These are phyloP conservation scores for Trichoderma parareesei DNA, from an alignment of 495 filamentous ascomycete species.

Conservation along the genomic window DNA sequence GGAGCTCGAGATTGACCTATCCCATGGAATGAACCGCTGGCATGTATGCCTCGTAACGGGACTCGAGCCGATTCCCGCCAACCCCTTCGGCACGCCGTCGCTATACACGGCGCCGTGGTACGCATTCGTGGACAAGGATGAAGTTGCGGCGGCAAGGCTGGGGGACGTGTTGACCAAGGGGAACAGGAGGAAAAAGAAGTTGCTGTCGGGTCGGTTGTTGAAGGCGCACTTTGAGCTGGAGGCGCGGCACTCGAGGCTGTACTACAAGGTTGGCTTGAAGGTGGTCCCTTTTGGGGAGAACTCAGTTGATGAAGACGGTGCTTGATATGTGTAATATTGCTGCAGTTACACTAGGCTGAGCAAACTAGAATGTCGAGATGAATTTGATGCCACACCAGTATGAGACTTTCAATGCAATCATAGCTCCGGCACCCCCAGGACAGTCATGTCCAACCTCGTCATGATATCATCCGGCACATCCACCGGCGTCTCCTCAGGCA, in stretches of 20 bases:
- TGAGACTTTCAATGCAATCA: background rate
- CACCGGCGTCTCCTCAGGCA: constrained; percentile 42
- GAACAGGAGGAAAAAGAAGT: background rate
- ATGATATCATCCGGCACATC: constrained; percentile 24
- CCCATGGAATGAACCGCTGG: background rate
- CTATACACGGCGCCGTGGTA: background rate
- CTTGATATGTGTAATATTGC: background rate
- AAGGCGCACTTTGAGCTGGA: background rate
- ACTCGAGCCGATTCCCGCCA: background rate
- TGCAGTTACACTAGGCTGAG: no score
- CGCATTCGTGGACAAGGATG: background rate
- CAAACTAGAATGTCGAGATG: background rate
- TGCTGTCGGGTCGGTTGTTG: background rate
- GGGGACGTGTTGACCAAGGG: background rate
- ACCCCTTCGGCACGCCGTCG: background rate
- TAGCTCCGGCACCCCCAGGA: background rate
- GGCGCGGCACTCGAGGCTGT: background rate
- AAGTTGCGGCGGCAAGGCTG: background rate
- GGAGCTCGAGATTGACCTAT: background rate
- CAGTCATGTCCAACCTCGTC: constrained; percentile 17
- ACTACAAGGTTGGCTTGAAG: background rate
- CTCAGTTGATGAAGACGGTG: background rate
- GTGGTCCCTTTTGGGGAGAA: background rate
- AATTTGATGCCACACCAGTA: background rate
- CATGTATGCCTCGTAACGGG: background rate